Evolutionary conservation across 2,329 filamentous ascomycete genomes (phyloP).

Genomic region (Fusarium chuoi): DNA sequence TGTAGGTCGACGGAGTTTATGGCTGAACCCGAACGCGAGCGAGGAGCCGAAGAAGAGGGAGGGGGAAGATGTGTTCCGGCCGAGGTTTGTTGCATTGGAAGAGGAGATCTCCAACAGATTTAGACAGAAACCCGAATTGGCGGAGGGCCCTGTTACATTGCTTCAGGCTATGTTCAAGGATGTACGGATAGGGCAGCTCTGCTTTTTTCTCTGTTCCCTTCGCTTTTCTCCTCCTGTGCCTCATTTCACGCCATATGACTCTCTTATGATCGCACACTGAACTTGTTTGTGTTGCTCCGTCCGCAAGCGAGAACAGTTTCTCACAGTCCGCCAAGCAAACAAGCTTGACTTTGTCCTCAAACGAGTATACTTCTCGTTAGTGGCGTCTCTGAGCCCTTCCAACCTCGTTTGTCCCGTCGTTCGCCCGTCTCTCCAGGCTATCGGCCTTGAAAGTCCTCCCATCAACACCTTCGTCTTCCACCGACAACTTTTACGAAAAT

Average conservation of each 20-base stretch:
- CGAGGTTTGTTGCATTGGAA: conserved; percentile 21
- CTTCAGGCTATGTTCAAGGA: conserved; percentile 7
- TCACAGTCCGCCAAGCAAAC: background rate
- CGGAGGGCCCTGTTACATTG: background rate
- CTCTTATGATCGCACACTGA: background rate
- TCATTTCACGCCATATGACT: background rate
- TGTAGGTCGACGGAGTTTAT: conserved; percentile 9
- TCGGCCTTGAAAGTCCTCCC: no score
- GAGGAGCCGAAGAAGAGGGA: conserved; percentile 13
- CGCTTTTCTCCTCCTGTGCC: background rate
- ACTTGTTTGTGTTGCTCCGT: background rate
- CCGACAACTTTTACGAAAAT: background rate
- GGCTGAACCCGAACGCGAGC: conserved; percentile 19
- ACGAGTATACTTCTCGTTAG: background rate
- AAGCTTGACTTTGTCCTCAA: background rate
- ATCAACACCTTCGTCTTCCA: background rate
- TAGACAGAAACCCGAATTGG: background rate
- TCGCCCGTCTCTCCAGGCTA: background rate
- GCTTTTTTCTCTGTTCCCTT: background rate
- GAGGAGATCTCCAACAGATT: conserved; percentile 13
- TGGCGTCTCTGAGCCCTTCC: background rate
- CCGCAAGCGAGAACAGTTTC: background rate
- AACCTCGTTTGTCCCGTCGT: background rate
- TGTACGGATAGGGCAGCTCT: background rate
- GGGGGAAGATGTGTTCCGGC: conserved; percentile 8